Evolutionary conservation across 2,329 filamentous ascomycete species (phyloP), one percentile per base, ranked within the genome.

Genomic region (Cordyceps cicadae): DNA sequence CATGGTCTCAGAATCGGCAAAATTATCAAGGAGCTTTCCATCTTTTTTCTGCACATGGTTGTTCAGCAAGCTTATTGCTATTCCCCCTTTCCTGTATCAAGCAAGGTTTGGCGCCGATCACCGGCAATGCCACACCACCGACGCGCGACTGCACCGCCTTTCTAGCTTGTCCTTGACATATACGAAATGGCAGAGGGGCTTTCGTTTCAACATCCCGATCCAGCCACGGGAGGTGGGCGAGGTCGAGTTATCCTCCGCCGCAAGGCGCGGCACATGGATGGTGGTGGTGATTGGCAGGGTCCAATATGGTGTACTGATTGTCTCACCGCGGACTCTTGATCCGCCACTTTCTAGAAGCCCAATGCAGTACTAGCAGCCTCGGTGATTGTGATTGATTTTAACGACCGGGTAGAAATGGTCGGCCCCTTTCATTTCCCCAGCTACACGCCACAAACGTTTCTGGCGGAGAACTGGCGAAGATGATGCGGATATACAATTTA

Each of bases 261-360:
- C 51, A 43, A 54, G 41, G 59, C 43, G 51, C 43, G 32, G 17
- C 41, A 50, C 19, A 54, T 43, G 32, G 52, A n/a, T 54, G 32
- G 43, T 60, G 43, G 24, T 60, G 58, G 41, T 60, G 41, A 60
- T 59, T 52, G 59, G 19, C 59, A 60, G 59, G 51, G 59, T 54
- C 52, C 59, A 55, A 26, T 21, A 34, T 37, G 5, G 34, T 37
- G 34, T 37, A 11, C 24, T 55, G 59, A 37, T 29, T 60, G 59
- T 60, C 59, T 54, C 59, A 60, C 51, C 34, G 41, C 51, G 32
- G 43, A 54, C 52, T 32, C 24, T 46, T 46, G 43, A 55, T 60
- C 51, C 32, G 43, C 51, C 43, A 50, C 51, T 54, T 60, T 60
- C 59, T 60, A 60, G 59, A 60, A 60, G 59, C 52, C 21, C 32